A percentile compares a stretch with the other conserved stretches of the same genome.
Conservation (phyloP, 176 grass and related monocot species). For the Chrysopogon serrulatus region DNA sequence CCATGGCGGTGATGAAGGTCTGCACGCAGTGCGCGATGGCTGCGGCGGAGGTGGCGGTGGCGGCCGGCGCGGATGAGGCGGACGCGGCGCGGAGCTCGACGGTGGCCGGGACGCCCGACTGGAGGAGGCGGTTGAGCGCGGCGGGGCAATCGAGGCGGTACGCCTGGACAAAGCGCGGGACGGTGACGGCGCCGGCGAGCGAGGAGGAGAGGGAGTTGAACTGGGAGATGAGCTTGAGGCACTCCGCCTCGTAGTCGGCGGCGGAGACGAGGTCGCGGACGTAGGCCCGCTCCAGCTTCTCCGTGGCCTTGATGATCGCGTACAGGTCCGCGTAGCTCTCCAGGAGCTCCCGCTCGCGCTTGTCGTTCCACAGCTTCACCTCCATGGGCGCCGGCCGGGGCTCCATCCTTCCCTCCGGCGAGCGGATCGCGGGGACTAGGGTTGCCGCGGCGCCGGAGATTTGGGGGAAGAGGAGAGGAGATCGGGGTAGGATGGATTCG, state of each 20-base stretch:
- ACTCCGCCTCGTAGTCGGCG: conserved; percentile 91
- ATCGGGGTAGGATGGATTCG: not conserved
- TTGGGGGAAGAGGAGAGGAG: not conserved
- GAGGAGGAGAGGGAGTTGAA: conserved; percentile 87
- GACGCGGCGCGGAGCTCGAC: conserved; percentile 82
- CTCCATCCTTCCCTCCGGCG: not conserved
- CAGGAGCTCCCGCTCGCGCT: conserved; percentile 83
- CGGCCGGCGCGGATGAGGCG: conserved; percentile 19
- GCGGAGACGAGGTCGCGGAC: conserved; percentile 90
- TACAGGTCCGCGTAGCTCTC: conserved; percentile 93
- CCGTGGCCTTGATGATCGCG: conserved; percentile 90
- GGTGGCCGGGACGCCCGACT: conserved; percentile 90
- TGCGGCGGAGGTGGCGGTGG: conserved; percentile 41
- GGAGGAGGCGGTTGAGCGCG: conserved; percentile 82
- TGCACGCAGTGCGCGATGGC: conserved; percentile 92
- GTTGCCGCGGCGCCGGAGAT: conserved; percentile 27
- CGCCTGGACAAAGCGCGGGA: conserved; percentile 77
- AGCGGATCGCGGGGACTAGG: conserved; percentile 29
- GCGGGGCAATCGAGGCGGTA: conserved; percentile 89
- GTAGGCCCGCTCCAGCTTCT: conserved; percentile 97
- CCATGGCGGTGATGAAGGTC: conserved; percentile 96
- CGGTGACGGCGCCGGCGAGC: conserved; percentile 61
- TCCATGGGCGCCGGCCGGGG: conserved; percentile 38
- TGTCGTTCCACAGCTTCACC: conserved; percentile 94
- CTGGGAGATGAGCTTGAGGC: conserved; percentile 95